These are phyloP conservation scores for Alternaria sp. DNA, from an alignment of 2,329 filamentous ascomycete genomes.

Conservation along the genomic window DNA sequence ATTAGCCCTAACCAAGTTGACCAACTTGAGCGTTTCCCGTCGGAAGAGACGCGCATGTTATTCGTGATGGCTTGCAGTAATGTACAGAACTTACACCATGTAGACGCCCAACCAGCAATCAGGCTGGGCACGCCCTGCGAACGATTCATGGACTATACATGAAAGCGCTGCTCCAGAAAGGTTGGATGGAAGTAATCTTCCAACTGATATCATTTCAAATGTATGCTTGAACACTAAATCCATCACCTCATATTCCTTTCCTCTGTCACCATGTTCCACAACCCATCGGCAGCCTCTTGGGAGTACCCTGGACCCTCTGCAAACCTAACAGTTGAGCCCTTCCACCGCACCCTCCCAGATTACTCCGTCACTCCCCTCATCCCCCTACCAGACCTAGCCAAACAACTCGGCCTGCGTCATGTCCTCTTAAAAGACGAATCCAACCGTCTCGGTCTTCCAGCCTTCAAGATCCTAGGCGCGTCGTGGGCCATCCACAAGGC, in stretches of 20 bases:
- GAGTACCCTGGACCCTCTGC: conserved; percentile 19
- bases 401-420: conserved; percentile 60
- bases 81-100: background rate
- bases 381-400: conserved; percentile 63
- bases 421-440: conserved; percentile 78
- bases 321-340: conserved; percentile 47
- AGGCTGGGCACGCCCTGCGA: background rate
- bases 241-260: background rate
- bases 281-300: conserved; percentile 38
- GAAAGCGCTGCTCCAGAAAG: background rate
- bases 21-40: conserved; percentile 12
- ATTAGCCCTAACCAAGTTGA: background rate
- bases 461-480: conserved; percentile 84
- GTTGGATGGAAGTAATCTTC: background rate
- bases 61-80: background rate
- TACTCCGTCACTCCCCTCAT: conserved; percentile 67
- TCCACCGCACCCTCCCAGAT: conserved; percentile 67
- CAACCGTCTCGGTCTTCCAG: conserved; percentile 71
- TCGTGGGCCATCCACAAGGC: conserved; percentile 75
- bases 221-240: background rate
- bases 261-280: conserved; percentile 33
- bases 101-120: background rate
- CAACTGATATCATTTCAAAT: background rate
- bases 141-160: background rate
- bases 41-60: conserved; percentile 3